These are phyloP conservation scores for Cymbidium sinense DNA, from an alignment of 106 monocot species.

Conservation along the genomic window DNA sequence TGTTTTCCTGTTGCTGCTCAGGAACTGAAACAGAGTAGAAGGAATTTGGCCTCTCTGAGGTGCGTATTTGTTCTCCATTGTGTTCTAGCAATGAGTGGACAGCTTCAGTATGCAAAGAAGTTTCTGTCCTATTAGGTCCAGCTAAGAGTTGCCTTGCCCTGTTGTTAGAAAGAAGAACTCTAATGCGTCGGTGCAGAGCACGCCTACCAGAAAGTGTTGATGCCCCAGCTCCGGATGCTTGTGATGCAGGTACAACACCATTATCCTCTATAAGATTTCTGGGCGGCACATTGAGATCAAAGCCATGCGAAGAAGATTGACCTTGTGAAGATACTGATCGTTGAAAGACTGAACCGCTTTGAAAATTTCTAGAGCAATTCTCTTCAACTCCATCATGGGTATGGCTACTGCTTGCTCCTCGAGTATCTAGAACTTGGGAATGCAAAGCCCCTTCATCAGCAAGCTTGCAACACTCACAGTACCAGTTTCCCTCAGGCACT, in stretches of 20 bases:
- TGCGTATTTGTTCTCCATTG: background rate
- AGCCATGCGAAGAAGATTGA: slow-evolving; percentile 24
- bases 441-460: slow-evolving; percentile 23
- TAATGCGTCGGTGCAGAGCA: slow-evolving; percentile 49
- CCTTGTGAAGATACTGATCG: slow-evolving; percentile 10
- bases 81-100: slow-evolving; percentile 8
- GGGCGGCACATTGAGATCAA: slow-evolving; percentile 41
- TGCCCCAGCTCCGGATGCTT: slow-evolving; percentile 29
- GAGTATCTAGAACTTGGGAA: slow-evolving; percentile 16
- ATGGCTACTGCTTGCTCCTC: slow-evolving; percentile 5
- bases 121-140: background rate
- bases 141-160: slow-evolving; percentile 26
- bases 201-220: slow-evolving; percentile 62
- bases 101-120: slow-evolving; percentile 2
- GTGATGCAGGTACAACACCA: slow-evolving; percentile 19
- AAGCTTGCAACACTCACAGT: slow-evolving; percentile 61
- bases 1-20: slow-evolving; percentile 10
- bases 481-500: slow-evolving; percentile 91
- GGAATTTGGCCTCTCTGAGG: slow-evolving; percentile 3
- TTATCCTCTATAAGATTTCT: slow-evolving; percentile 19
- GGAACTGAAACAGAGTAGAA: background rate
- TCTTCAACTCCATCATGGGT: background rate
- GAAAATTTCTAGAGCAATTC: background rate
- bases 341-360: background rate
- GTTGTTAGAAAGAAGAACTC: slow-evolving; percentile 41